Conservation (phyloP, 2,329 filamentous ascomycete species). For the Fusarium haematococcum region DNA sequence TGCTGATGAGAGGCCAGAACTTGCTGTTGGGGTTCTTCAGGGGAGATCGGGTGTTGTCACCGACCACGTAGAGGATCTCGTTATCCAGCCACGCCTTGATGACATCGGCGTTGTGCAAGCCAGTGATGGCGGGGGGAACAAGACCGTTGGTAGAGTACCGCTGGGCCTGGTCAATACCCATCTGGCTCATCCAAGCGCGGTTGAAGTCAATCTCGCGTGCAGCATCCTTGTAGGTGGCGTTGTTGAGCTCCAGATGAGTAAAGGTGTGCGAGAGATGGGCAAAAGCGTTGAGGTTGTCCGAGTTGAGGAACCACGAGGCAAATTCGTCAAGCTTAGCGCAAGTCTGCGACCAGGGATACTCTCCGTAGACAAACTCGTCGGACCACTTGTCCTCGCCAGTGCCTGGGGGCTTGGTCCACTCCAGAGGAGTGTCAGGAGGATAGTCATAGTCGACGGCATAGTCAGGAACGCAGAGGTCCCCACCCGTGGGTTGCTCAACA, state of each 20-base stretch:
- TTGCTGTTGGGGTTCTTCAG: conserved; percentile 6
- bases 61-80: conserved; percentile 21
- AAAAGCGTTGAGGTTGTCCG: conserved; percentile 29
- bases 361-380: conserved; percentile 8
- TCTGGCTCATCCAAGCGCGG: conserved; percentile 27
- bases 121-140: conserved; percentile 31
- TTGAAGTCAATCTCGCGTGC: conserved; percentile 31
- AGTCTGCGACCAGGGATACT: conserved; percentile 19
- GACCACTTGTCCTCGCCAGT: conserved; percentile 27
- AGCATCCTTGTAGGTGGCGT: conserved; percentile 31
- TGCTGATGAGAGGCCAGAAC: conserved; percentile 31
- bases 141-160: conserved; percentile 25
- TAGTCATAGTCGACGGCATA: conserved; percentile 18
- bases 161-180: conserved; percentile 22
- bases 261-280: conserved; percentile 33
- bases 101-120: conserved; percentile 31
- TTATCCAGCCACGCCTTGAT: conserved; percentile 32
- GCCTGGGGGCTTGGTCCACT: conserved; percentile 20
- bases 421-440: conserved; percentile 18
- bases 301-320: conserved; percentile 26
- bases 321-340: conserved; percentile 29
- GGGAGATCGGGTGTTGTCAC: conserved; percentile 29
- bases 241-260: conserved; percentile 29
- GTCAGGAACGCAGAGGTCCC: background rate
- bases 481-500: background rate